Base-by-base conservation (phyloP, 2,329 filamentous ascomycete species). In the Ceratocystis harringtonii region DNA sequence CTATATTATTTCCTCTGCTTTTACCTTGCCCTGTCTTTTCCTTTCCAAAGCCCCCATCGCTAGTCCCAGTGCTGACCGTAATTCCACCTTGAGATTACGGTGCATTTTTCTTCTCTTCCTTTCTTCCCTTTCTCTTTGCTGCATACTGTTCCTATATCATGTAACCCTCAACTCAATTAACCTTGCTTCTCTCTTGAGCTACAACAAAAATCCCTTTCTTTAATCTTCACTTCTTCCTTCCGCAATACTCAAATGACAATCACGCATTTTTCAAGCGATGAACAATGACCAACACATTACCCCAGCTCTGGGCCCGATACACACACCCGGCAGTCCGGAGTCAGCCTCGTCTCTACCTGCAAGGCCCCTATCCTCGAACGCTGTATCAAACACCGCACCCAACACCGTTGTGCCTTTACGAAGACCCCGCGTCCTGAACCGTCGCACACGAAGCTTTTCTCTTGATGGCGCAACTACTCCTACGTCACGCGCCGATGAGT, bases 401-500 rank as follows among this genome's bases (percentile, higher is more conserved):
- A 58, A 8, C 50, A 67, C 66, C 6, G 25, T 22, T 6, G 58
- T 65, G 10, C 66, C 66, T n/a, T 61, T 67, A 22, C 63, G 66
- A 10, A 55, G 55, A 4, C 48, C 63, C 15, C 64, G 64, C 3
- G 19, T n/a, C 36, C 22, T 57, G 19, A 57, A 52, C 41, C 63
- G 66, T 50, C 63, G 66, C 41, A 43, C 55, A 36, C 66, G 66
- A 22, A 67, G 66, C 61, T 62, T 19, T 44, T 67, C 66, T 6
- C 52, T 57, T 28, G 63, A 50, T 50, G 66, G 68, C 41, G 43
- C 57, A 50, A 43, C 64, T 43, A 58, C 63, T 19, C 60, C 43
- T 50, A 66, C 64, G 61, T 55, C 62, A 22, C 65, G 55, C 32
- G 41, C 50, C 44, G 61, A 62, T 62, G 62, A 70, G 63, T 48